Evolutionary conservation across 169 alveolate genomes (phyloP).

Genomic region (Eimeria maxima): DNA sequence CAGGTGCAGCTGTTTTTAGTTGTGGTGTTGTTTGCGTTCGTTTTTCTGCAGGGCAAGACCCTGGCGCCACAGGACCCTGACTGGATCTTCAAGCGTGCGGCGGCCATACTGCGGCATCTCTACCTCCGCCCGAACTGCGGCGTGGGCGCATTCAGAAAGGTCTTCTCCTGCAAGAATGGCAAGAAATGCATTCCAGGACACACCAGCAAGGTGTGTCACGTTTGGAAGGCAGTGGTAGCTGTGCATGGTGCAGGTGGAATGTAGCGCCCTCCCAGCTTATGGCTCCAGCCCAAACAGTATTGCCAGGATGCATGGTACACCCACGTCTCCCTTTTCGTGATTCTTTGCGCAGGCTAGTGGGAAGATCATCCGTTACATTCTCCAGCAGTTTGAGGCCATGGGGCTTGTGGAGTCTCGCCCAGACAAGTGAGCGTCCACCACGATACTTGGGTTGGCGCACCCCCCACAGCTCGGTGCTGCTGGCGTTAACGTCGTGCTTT

Average conservation of each 20-base stretch:
- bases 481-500: not conserved
- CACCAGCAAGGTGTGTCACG: slow-evolving; percentile 85
- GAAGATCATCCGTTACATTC: slow-evolving; percentile 97
- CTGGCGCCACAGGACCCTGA: slow-evolving; percentile 98
- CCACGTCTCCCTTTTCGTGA: not conserved
- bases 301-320: not conserved
- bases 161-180: slow-evolving; percentile 96
- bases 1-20: not conserved
- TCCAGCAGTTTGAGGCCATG: slow-evolving; percentile 95
- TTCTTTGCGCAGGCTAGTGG: slow-evolving; percentile 93
- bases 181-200: slow-evolving; percentile 96
- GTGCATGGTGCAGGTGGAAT: not conserved
- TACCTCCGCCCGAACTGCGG: slow-evolving; percentile 97
- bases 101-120: slow-evolving; percentile 97
- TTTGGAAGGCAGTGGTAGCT: not conserved
- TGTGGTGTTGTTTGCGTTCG: not conserved
- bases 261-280: not conserved
- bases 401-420: slow-evolving; percentile 96
- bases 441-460: not conserved
- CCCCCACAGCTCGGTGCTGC: not conserved
- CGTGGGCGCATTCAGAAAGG: slow-evolving; percentile 95
- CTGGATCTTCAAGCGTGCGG: slow-evolving; percentile 98
- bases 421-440: slow-evolving; percentile 79
- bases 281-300: no score
- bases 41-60: slow-evolving; percentile 89